These are phyloP conservation scores for Lichtheimia ramosa DNA, from an alignment of 371 early-diverging fungal genomes.

Conservation along the genomic window DNA sequence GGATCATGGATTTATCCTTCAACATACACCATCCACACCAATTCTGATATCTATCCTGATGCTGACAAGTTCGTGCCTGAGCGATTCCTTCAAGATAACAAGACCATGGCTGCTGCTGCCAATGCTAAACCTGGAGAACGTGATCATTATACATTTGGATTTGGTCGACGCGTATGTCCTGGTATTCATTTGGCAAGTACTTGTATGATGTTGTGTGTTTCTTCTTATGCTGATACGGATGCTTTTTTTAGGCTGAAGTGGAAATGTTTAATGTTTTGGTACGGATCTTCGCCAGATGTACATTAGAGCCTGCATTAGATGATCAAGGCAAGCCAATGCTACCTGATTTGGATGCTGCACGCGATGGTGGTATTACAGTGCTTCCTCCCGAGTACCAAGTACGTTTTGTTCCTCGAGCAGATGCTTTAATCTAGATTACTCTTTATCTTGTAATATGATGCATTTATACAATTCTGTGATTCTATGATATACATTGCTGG, in stretches of 20 bases:
- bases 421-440: neutral
- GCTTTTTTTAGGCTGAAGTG: slow-evolving; percentile 5
- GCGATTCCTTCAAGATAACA: slow-evolving; percentile 12
- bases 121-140: slow-evolving; percentile 13
- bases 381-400: slow-evolving; percentile 2
- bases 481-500: too few species aligned
- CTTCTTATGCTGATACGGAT: neutral
- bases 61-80: slow-evolving; percentile 20
- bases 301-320: slow-evolving; percentile 3
- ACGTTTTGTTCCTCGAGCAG: slow-evolving; percentile 1
- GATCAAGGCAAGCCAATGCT: slow-evolving; percentile 3
- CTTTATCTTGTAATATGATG: too few species aligned
- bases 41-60: slow-evolving; percentile 10
- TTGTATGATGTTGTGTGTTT: neutral
- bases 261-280: slow-evolving; percentile 7
- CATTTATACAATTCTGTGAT: too few species aligned
- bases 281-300: slow-evolving; percentile 11
- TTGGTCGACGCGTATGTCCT: slow-evolving; percentile 13
- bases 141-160: slow-evolving; percentile 10
- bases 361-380: slow-evolving; percentile 1
- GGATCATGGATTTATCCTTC: slow-evolving; percentile 5
- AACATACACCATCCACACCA: neutral
- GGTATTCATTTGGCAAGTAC: slow-evolving; percentile 23
- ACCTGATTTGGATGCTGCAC: slow-evolving; percentile 2
- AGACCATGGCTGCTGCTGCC: slow-evolving; percentile 9